Percentiles rank a stretch among this genome's conserved stretches.
Conservation (phyloP, 2,329 filamentous ascomycete species). For the Trichoderma koningii region DNA sequence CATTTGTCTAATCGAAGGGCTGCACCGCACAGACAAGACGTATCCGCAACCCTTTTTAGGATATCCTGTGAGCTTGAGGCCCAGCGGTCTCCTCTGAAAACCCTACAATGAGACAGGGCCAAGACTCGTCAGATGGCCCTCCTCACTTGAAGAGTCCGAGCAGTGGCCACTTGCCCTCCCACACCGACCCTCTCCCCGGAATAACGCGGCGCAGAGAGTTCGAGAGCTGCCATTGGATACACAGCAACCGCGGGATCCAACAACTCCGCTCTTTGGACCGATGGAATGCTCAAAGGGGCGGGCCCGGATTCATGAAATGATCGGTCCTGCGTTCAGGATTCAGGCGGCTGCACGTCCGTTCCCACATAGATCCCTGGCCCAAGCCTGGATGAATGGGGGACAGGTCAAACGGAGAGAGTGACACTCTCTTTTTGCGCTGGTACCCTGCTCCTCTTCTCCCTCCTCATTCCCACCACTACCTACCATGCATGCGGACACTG, state of each 20-base stretch:
- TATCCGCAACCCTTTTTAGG: neutral
- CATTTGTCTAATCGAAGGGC: neutral
- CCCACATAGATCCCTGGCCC: neutral
- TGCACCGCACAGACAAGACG: neutral
- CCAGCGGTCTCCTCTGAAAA: neutral
- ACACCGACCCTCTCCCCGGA: neutral
- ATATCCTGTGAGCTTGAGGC: neutral
- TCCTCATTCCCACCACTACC: neutral
- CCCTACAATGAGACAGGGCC: neutral
- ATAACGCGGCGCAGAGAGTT: neutral
- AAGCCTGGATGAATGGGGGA: neutral
- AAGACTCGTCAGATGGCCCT: neutral
- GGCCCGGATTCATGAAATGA: neutral
- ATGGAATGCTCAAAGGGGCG: neutral
- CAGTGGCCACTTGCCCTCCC: neutral
- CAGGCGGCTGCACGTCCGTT: neutral
- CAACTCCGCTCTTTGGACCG: neutral
- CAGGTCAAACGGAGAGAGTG: neutral
- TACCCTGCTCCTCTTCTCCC: neutral
- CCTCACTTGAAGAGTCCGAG: constrained; percentile 8
- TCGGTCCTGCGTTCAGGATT: neutral
- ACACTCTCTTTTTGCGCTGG: neutral
- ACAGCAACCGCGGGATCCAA: neutral
- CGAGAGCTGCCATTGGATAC: neutral
- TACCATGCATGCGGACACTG: neutral